Evolutionary conservation across 805 yeast species (phyloP).

Genomic region (Starmerella davenportii): DNA sequence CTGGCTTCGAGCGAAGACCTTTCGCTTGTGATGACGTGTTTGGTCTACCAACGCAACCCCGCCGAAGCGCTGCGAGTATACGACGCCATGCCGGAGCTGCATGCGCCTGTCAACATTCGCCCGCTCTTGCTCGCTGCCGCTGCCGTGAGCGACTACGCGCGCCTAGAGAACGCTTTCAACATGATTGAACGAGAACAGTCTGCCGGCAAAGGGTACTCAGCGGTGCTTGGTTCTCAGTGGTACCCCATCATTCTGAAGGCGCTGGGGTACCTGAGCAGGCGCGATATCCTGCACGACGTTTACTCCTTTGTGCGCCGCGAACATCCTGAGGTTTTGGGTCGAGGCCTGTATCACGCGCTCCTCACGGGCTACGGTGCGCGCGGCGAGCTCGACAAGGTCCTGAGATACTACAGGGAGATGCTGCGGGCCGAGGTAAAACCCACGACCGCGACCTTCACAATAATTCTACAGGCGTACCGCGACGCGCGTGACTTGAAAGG

Average conservation of each 20-base stretch:
- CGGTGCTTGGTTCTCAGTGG: conserved; percentile 27
- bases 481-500: conserved; percentile 25
- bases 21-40: conserved; percentile 14
- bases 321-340: conserved; percentile 31
- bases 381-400: conserved; percentile 25
- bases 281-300: conserved; percentile 31
- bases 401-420: conserved; percentile 25
- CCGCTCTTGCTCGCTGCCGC: conserved; percentile 33
- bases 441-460: conserved; percentile 20
- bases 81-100: conserved; percentile 26
- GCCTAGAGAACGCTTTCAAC: conserved; percentile 40
- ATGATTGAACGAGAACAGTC: conserved; percentile 3
- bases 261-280: conserved; percentile 34
- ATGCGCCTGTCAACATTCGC: conserved; percentile 32
- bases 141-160: conserved; percentile 32
- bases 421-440: conserved; percentile 22
- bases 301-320: conserved; percentile 32
- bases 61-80: conserved; percentile 24
- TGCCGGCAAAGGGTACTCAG: neutral
- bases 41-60: conserved; percentile 14
- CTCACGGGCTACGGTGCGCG: conserved; percentile 27
- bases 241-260: conserved; percentile 46
- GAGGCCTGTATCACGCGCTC: conserved; percentile 29
- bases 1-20: conserved; percentile 17
- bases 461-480: conserved; percentile 24